Evolutionary conservation across 345 rosid species (phyloP).

Genomic region (Hevea brasiliensis): DNA sequence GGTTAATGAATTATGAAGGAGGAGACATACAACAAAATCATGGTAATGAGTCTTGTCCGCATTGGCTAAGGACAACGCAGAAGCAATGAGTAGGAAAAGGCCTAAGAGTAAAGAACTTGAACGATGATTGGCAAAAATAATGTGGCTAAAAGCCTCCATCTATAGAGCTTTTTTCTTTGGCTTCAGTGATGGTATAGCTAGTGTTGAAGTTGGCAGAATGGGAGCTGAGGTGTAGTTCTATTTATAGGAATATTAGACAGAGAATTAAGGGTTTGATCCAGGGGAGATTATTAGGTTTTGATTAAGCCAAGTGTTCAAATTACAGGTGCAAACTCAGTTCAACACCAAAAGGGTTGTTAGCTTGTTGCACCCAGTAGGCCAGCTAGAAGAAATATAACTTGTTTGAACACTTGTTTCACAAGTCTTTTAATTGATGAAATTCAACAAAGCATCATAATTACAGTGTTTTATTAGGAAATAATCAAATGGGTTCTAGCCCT

Average conservation of each 20-base stretch:
- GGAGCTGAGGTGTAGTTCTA: background rate
- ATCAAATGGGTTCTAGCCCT: background rate
- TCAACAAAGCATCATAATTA: constrained; percentile 9
- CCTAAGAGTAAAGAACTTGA: constrained; percentile 21
- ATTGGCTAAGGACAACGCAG: constrained; percentile 33
- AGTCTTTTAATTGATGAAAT: constrained; percentile 12
- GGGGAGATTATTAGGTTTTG: constrained; percentile 12
- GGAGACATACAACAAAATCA: constrained; percentile 68
- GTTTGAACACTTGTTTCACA: constrained; percentile 4
- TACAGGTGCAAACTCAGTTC: background rate
- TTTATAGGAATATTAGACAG: constrained; percentile 9
- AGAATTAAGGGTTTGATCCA: background rate
- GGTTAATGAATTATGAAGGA: too few relatives aligned
- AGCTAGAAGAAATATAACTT: background rate
- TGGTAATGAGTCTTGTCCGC: constrained; percentile 50
- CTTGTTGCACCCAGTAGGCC: too few relatives aligned
- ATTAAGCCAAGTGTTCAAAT: constrained; percentile 9
- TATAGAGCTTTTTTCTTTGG: background rate
- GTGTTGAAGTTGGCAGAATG: background rate
- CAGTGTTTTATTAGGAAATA: background rate
- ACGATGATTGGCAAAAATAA: background rate
- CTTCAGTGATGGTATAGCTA: background rate
- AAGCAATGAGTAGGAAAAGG: constrained; percentile 38
- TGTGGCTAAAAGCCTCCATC: constrained; percentile 8
- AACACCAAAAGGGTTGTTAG: constrained; percentile 13